Evolutionary conservation across 1,284 basidiomycete genomes (phyloP).

Genomic region (Singerocomus inundabilis): DNA sequence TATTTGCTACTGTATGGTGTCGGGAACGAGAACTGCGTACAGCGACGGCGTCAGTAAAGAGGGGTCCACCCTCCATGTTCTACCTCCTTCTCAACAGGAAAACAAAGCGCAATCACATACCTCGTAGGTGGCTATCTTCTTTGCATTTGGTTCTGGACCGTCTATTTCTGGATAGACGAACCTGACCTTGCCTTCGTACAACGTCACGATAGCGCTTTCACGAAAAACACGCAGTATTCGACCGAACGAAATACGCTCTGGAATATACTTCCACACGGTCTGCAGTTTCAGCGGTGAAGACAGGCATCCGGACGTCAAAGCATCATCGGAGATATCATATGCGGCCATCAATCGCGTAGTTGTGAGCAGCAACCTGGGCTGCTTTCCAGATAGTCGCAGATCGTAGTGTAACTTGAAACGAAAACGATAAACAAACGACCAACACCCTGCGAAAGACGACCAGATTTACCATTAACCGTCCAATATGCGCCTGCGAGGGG

Average conservation of each 20-base stretch:
- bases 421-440: background rate
- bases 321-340: slow-evolving; percentile 27
- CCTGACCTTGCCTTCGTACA: slow-evolving; percentile 27
- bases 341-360: slow-evolving; percentile 32
- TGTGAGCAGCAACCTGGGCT: slow-evolving; percentile 26
- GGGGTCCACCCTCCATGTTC: too few species aligned
- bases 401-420: slow-evolving; percentile 28
- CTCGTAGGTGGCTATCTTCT: slow-evolving; percentile 19
- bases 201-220: slow-evolving; percentile 27
- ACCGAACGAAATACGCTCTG: slow-evolving; percentile 26
- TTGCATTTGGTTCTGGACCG: slow-evolving; percentile 10
- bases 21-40: slow-evolving; percentile 19
- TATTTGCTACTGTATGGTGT: slow-evolving; percentile 17
- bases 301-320: slow-evolving; percentile 11
- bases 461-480: slow-evolving; percentile 25
- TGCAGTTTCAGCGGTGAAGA: slow-evolving; percentile 12
- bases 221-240: slow-evolving; percentile 30
- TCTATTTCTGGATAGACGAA: slow-evolving; percentile 32
- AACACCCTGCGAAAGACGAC: background rate
- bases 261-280: slow-evolving; percentile 19
- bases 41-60: background rate
- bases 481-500: slow-evolving; percentile 24
- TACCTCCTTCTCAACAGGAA: too few species aligned
- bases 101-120: slow-evolving; percentile 10
- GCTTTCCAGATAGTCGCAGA: slow-evolving; percentile 27